These are phyloP conservation scores for Penicillium angulare DNA, from an alignment of 495 filamentous ascomycete genomes.

Conservation along the genomic window DNA sequence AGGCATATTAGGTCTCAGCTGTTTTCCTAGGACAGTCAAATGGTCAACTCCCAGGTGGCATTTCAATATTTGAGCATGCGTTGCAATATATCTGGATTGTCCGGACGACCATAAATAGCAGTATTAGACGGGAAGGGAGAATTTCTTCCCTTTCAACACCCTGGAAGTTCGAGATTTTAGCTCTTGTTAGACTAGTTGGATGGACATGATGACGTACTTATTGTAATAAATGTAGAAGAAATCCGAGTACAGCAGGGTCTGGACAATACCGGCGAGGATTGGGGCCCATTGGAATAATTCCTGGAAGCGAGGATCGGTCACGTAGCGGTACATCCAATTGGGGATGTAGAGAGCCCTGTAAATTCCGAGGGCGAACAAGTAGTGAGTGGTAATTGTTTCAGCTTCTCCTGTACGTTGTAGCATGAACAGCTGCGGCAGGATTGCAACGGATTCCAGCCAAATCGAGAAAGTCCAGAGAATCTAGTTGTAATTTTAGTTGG, in stretches of 20 bases:
- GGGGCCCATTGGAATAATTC: slow-evolving; percentile 75
- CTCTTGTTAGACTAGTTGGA: not conserved
- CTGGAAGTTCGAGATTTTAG: slow-evolving; percentile 27
- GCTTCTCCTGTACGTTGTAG: slow-evolving; percentile 95
- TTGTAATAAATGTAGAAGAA: slow-evolving; percentile 99
- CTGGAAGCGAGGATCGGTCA: slow-evolving; percentile 54
- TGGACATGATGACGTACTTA: slow-evolving; percentile 55
- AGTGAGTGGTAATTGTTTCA: slow-evolving; percentile 97
- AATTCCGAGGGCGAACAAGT: slow-evolving; percentile 89
- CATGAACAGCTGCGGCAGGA: slow-evolving; percentile 97
- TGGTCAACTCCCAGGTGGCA: not conserved
- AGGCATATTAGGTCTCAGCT: not conserved
- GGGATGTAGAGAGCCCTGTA: slow-evolving; percentile 96
- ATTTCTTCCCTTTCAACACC: slow-evolving; percentile 85
- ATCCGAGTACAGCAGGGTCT: slow-evolving; percentile 94
- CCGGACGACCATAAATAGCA: not conserved
- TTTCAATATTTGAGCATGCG: not conserved
- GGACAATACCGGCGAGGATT: slow-evolving; percentile 80
- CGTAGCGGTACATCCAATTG: slow-evolving; percentile 93
- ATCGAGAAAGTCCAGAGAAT: slow-evolving; percentile 97
- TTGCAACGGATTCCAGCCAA: slow-evolving; percentile 95
- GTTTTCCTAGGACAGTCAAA: not conserved
- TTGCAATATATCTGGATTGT: not conserved
- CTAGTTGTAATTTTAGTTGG: slow-evolving; percentile 40
- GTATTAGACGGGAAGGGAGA: slow-evolving; percentile 75